Evolutionary conservation across 148 eudicot species (phyloP), one percentile per base, ranked within the genome.

Genomic region (Hydrangea macrophylla): DNA sequence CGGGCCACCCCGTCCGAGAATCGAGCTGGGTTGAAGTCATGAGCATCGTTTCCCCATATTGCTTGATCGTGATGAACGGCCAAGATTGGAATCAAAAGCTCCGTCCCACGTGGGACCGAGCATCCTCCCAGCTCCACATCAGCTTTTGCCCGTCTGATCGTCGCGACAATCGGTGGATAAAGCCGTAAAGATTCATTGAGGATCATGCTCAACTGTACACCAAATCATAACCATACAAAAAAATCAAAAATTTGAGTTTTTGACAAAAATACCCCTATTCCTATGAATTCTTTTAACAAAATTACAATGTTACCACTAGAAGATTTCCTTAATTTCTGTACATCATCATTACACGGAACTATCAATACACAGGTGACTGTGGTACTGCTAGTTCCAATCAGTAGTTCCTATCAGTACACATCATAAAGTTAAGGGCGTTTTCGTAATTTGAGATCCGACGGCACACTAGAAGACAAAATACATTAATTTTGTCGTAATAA

Each of bases 1-100:
- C 90, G 89, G 10, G 90, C 85, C 57, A 88, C 88, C 12, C 98
- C 98, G 9, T 90, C 79, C 0, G 82, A 76, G 36, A 93, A 93
- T 42, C 98, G 65, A 22, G 73, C 24, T 0, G 98, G 98, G 74
- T 90, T 90, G 63, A 93, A 93, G 5, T 86, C 96, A 33, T 93
- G 84, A 0, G 70, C 92, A 13, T 93, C 92, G 0, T 82, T 80
- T 1, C 96, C 90, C 98, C 98, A 93, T 39, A 86, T 71, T 0
- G 87, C 66, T 58, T 81, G 80, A 60, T 93, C 95, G 30, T 93
- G 96, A 73, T 93, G 98, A 3, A 93, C 87, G 64, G 98, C 98
- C 51, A 93, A 54, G 79, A 90, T 90, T 11, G 98, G 98, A 13
- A 93, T 83, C 5, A 93, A 65, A 12, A 90, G 77, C 79, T 93